These are phyloP conservation scores for Vigna mungo DNA, from an alignment of 306 rosid species.

Conservation along the genomic window DNA sequence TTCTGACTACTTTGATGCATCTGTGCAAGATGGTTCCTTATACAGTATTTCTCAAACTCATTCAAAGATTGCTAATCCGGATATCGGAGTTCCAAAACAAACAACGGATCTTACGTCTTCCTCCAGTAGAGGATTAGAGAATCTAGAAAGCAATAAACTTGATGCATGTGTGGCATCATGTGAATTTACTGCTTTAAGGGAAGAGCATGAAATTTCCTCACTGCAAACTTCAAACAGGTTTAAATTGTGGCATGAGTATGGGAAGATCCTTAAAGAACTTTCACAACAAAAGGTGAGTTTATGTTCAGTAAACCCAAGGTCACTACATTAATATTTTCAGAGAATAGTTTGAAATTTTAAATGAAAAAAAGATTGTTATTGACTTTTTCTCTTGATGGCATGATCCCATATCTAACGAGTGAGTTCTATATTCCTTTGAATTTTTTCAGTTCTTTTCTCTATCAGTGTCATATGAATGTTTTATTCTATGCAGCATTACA, in stretches of 20 bases:
- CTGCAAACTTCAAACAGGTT: slow-evolving; percentile 71
- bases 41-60: slow-evolving; percentile 50
- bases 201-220: slow-evolving; percentile 65
- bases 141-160: slow-evolving; percentile 42
- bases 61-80: slow-evolving; percentile 50
- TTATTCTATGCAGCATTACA: slow-evolving; percentile 9
- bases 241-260: slow-evolving; percentile 65
- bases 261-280: slow-evolving; percentile 71
- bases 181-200: slow-evolving; percentile 52
- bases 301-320: slow-evolving; percentile 24
- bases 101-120: slow-evolving; percentile 46
- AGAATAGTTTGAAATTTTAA: neutral
- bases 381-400: neutral
- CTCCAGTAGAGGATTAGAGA: slow-evolving; percentile 46
- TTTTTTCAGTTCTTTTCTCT: slow-evolving; percentile 21
- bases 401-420: neutral
- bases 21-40: slow-evolving; percentile 53
- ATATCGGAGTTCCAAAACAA: slow-evolving; percentile 45
- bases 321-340: slow-evolving; percentile 1
- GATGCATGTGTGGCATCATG: slow-evolving; percentile 42
- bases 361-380: neutral
- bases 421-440: neutral
- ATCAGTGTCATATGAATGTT: neutral
- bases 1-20: slow-evolving; percentile 68
- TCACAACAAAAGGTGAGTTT: slow-evolving; percentile 72